Evolutionary conservation across 768 basidiomycete species (phyloP), one percentile per base, ranked within the genome.

Genomic region (Lactifluus echinatus): DNA sequence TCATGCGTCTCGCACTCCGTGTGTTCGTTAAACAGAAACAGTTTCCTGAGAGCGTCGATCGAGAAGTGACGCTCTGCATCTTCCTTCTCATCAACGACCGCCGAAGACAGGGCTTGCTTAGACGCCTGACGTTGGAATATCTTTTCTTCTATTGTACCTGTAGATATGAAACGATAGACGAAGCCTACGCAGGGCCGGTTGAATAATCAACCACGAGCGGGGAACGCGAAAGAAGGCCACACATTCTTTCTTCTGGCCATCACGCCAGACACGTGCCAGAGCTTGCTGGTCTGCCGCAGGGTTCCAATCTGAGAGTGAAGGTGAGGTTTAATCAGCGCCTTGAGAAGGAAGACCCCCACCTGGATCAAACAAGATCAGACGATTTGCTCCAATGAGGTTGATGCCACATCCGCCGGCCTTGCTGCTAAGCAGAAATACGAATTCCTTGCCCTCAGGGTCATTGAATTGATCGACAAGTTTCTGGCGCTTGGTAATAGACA

Each of bases 161-260:
- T 93, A 4, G 91, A 87, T 63, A 97, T 94, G 72, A 98, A 99
- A 23, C 95, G 90, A 70, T 98, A 99, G 3, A 98, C 95, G 64
- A 99, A 99, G 66, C 93, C 92, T 95, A 49, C 3, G 23, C 15
- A 40, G 15, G 42, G 21, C 14, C 50, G 11, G 52, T 36, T 33
- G 19, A 28, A 45, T 62, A 42, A 60, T 36, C 34, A 34, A 53
- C 15, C 11, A 17, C 26, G 8, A 46, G 49, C 33, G 12, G 34
- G 43, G 40, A n/a, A 10, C 29, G 34, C 59, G 40, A 31, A 14
- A 29, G 14, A 29, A 17, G 23, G 23, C 39, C 88, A 52, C 66
- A 93, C 95, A 99, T 73, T 96, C 94, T 81, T 98, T 98, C 82
- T 96, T 99, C 71, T 98, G 95, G 0, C 95, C 95, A 67, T 99